Evolutionary conservation across 306 rosid genomes (phyloP).

Genomic region (Pterocarpus santalinus): DNA sequence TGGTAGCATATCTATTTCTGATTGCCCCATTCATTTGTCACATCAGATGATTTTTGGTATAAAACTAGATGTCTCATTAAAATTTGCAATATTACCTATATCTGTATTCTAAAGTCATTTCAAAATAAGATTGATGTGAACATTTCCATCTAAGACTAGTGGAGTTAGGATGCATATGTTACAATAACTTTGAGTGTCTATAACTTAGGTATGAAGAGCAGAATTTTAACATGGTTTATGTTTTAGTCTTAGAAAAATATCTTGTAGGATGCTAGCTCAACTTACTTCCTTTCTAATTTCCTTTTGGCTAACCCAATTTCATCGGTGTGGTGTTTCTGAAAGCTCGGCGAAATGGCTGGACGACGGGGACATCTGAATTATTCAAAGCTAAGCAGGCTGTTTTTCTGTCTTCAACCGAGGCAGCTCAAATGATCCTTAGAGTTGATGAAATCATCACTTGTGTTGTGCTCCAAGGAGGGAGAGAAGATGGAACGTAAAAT

Average conservation of each 20-base stretch:
- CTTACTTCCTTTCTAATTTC: constrained; percentile 6
- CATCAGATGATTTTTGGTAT: neutral
- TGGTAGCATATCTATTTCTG: constrained; percentile 1
- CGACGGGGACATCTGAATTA: constrained; percentile 77
- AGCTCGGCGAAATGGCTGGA: constrained; percentile 95
- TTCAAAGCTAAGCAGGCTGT: constrained; percentile 96
- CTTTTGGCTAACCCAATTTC: constrained; percentile 34
- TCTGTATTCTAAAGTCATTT: too few relatives aligned
- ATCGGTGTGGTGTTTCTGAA: constrained; percentile 26
- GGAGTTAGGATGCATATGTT: constrained; percentile 11
- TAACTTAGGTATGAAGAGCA: too few relatives aligned
- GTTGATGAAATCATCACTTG: constrained; percentile 97
- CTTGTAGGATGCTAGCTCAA: neutral
- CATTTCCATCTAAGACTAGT: neutral
- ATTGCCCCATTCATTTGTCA: neutral
- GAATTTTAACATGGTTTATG: too few relatives aligned
- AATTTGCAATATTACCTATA: neutral
- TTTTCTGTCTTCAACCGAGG: constrained; percentile 93
- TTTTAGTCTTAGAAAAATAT: neutral
- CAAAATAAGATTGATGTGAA: neutral
- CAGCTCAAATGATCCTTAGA: constrained; percentile 97
- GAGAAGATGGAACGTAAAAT: constrained; percentile 91
- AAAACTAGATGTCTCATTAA: neutral
- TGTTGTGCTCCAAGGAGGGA: constrained; percentile 79
- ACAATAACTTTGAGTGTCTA: neutral